These are phyloP conservation scores for Mucor piriformis DNA, from an alignment of 371 early-diverging fungal species.

Conservation along the genomic window DNA sequence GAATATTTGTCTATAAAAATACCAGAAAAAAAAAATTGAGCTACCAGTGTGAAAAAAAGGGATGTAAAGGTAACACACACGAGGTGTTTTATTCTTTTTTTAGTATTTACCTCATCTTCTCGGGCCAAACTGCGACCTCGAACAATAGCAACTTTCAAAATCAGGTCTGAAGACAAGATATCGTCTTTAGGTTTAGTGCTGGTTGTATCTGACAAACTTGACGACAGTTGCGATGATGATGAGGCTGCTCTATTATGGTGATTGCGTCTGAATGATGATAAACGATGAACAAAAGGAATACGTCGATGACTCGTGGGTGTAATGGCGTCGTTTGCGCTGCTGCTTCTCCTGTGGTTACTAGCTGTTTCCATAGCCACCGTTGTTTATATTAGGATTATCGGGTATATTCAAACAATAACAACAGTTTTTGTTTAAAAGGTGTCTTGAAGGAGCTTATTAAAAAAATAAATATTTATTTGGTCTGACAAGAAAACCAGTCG, in stretches of 20 bases:
- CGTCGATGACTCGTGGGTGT: slow-evolving; percentile 5
- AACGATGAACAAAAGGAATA: slow-evolving; percentile 26
- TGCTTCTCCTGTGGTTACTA: slow-evolving; percentile 7
- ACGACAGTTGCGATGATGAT: not conserved
- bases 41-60: too few species aligned
- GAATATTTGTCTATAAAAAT: slow-evolving; percentile 24
- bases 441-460: too few species aligned
- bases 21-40: too few species aligned
- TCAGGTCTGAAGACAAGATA: slow-evolving; percentile 21
- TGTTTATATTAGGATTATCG: not conserved
- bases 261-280: slow-evolving; percentile 20
- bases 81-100: not conserved
- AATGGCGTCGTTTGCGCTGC: slow-evolving; percentile 9
- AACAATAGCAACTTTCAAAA: slow-evolving; percentile 34
- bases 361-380: not conserved
- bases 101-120: slow-evolving; percentile 28
- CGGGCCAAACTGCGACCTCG: slow-evolving; percentile 32
- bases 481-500: too few species aligned
- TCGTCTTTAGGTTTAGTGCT: slow-evolving; percentile 2
- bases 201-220: slow-evolving; percentile 2
- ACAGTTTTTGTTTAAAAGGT: not conserved
- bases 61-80: not conserved
- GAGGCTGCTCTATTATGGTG: slow-evolving; percentile 10
- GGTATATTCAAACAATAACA: not conserved
- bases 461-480: too few species aligned